Evolutionary conservation across 2,329 filamentous ascomycete species (phyloP).

Genomic region (Cladosporium sp.): DNA sequence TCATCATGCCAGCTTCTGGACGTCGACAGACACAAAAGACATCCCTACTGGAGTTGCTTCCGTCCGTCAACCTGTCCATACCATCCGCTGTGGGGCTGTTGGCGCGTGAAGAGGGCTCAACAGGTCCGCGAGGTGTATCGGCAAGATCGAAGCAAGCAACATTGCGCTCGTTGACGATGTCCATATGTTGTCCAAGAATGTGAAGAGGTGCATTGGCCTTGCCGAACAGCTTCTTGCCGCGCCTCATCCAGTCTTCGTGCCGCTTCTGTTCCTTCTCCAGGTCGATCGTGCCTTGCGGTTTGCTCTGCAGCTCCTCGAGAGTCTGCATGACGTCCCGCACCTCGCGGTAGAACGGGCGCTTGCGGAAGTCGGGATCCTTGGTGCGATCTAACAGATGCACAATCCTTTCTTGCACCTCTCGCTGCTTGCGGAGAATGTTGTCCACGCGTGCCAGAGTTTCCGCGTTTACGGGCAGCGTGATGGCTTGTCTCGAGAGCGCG

Average conservation of each 20-base stretch:
- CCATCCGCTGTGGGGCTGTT: slow-evolving; percentile 50
- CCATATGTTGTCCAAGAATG: slow-evolving; percentile 90
- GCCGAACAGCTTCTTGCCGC: slow-evolving; percentile 94
- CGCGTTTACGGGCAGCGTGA: slow-evolving; percentile 69
- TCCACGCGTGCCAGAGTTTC: slow-evolving; percentile 80
- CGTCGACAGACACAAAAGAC: slow-evolving; percentile 96
- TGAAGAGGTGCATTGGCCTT: slow-evolving; percentile 96
- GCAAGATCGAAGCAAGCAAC: slow-evolving; percentile 83
- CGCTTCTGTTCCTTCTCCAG: slow-evolving; percentile 90
- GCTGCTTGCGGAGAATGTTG: slow-evolving; percentile 88
- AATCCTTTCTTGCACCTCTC: slow-evolving; percentile 87
- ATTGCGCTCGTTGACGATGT: slow-evolving; percentile 86
- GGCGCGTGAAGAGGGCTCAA: slow-evolving; percentile 85
- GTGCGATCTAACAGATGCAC: slow-evolving; percentile 73
- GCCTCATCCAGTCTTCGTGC: slow-evolving; percentile 98
- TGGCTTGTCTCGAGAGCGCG: slow-evolving; percentile 77
- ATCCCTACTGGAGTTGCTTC: slow-evolving; percentile 54
- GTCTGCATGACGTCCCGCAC: slow-evolving; percentile 86
- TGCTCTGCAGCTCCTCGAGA: slow-evolving; percentile 83
- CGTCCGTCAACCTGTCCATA: slow-evolving; percentile 38
- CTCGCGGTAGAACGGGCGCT: slow-evolving; percentile 80
- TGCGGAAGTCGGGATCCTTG: slow-evolving; percentile 65
- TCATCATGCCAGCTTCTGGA: slow-evolving; percentile 97
- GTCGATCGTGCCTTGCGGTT: slow-evolving; percentile 83
- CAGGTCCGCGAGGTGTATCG: slow-evolving; percentile 82